Percentiles rank a stretch among this genome's conserved stretches.
Evolutionary conservation across 1,139 yeast genomes (phyloP).

Genomic region (Barnettozyma hawaiiensis): DNA sequence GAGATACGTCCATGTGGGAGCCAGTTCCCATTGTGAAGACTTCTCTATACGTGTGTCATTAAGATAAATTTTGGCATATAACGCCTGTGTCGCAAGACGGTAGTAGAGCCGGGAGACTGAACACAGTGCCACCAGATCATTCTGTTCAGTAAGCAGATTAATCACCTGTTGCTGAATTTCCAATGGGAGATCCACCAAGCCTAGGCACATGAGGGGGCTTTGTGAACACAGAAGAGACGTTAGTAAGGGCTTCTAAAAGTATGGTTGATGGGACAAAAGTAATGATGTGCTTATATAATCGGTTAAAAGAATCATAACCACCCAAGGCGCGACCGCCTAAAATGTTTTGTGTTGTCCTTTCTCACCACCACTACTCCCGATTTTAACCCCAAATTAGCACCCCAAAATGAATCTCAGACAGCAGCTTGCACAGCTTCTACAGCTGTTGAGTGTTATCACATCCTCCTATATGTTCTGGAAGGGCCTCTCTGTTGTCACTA

Average conservation of each 20-base stretch:
- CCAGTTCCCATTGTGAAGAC: conserved; percentile 16
- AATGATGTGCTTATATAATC: background rate
- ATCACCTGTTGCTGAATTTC: conserved; percentile 14
- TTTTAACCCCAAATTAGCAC: no score
- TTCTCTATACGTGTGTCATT: conserved; percentile 23
- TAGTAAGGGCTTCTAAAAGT: no score
- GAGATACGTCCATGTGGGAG: conserved; percentile 24
- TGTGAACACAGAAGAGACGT: background rate
- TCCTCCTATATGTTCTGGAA: conserved; percentile 94
- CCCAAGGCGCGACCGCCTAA: no score
- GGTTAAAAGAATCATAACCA: no score
- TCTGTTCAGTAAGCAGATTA: conserved; percentile 9
- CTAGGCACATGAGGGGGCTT: background rate
- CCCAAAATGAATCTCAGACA: conserved; percentile 33
- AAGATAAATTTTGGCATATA: conserved; percentile 23
- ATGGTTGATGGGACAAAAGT: no score
- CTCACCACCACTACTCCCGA: no score
- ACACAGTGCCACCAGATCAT: conserved; percentile 12
- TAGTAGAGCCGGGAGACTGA: conserved; percentile 16
- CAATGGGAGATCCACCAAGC: conserved; percentile 9
- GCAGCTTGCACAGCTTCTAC: conserved; percentile 51
- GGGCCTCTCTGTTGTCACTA: conserved; percentile 67
- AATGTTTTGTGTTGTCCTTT: background rate
- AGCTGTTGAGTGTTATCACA: conserved; percentile 72
- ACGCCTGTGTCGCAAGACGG: conserved; percentile 12